A percentile compares a stretch with the other conserved stretches of the same genome.
Conservation (phyloP, 2,329 filamentous ascomycete species). For the Arthrocladium fulminans region DNA sequence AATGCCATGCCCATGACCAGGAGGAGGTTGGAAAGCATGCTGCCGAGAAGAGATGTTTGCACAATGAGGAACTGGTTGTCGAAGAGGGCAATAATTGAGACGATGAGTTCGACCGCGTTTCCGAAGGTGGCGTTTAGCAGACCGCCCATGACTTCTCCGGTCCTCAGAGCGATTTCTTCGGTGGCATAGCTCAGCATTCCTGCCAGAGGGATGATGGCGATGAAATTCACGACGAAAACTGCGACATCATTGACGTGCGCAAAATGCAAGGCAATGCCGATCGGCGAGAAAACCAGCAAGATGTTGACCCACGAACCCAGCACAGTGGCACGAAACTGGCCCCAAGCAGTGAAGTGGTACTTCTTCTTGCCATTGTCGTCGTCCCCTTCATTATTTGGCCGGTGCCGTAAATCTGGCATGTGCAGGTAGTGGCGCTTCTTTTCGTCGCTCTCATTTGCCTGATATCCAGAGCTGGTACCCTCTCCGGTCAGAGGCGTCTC, state of each 20-base stretch:
- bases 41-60: conserved; percentile 84
- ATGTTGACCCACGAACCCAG: conserved; percentile 83
- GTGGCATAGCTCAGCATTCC: conserved; percentile 81
- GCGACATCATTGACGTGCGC: conserved; percentile 49
- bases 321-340: conserved; percentile 64
- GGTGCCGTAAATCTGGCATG: background rate
- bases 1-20: conserved; percentile 88
- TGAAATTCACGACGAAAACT: conserved; percentile 83
- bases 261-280: conserved; percentile 52
- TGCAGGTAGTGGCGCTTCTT: conserved; percentile 1
- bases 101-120: conserved; percentile 82
- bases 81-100: conserved; percentile 72
- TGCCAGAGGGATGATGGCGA: conserved; percentile 84
- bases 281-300: conserved; percentile 52
- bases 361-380: conserved; percentile 19
- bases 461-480: background rate
- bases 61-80: conserved; percentile 73
- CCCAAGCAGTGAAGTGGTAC: conserved; percentile 45
- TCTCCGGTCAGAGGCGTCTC: background rate
- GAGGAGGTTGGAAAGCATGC: conserved; percentile 82
- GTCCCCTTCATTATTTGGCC: conserved; percentile 8
- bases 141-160: conserved; percentile 78
- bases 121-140: conserved; percentile 86
- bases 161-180: conserved; percentile 71
- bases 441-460: background rate